Percentiles rank a stretch among this genome's conserved stretches.
These are phyloP conservation scores for Yamadazyma buinensis DNA, from an alignment of 1,139 yeast genomes.

Conservation along the genomic window DNA sequence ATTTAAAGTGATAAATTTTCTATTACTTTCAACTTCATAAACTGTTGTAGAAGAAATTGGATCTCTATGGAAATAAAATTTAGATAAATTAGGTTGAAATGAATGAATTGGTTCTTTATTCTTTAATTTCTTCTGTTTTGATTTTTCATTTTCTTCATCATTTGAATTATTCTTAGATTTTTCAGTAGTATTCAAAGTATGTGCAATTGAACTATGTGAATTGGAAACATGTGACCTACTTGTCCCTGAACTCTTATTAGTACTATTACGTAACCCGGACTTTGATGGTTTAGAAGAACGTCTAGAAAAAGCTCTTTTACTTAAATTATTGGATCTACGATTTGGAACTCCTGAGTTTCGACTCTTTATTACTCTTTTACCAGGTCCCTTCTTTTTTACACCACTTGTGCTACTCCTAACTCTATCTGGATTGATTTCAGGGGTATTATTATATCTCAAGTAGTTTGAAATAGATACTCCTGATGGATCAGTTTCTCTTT, in stretches of 20 bases:
- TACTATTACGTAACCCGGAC: not conserved
- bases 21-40: slow-evolving; percentile 36
- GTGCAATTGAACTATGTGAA: too few species aligned
- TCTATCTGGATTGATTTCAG: slow-evolving; percentile 13
- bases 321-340: not conserved
- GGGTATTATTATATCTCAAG: not conserved
- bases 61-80: slow-evolving; percentile 24
- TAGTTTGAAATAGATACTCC: too few species aligned
- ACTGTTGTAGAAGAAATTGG: slow-evolving; percentile 32
- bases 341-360: not conserved
- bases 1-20: slow-evolving; percentile 11
- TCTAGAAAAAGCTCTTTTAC: not conserved
- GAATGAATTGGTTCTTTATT: not conserved
- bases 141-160: not conserved
- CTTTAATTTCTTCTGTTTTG: not conserved
- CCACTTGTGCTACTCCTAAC: too few species aligned
- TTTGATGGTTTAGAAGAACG: slow-evolving; percentile 1
- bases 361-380: not conserved
- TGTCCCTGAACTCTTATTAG: not conserved
- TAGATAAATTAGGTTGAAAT: slow-evolving; percentile 6
- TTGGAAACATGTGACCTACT: too few species aligned
- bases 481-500: not conserved
- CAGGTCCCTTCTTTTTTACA: slow-evolving; percentile 1
- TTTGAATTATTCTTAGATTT: too few species aligned
- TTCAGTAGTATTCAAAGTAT: too few species aligned